Evolutionary conservation across 192 early-diverging fungal genomes (phyloP).

Genomic region (Backusella macrospora): DNA sequence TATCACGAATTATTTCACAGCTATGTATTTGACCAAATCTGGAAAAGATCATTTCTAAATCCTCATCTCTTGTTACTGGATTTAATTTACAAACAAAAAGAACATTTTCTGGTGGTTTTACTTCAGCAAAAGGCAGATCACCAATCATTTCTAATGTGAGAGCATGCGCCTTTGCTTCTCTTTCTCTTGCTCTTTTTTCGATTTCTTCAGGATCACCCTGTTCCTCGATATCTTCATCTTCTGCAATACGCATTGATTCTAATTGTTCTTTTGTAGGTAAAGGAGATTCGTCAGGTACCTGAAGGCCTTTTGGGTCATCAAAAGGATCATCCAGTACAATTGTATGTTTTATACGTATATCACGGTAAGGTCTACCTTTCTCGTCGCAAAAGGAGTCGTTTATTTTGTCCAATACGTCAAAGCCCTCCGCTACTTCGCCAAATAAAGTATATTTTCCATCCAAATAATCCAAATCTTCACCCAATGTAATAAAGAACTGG

Average conservation of each 20-base stretch:
- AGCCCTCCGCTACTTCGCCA: slow-evolving; percentile 87
- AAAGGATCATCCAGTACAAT: slow-evolving; percentile 94
- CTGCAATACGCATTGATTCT: slow-evolving; percentile 72
- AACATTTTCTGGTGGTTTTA: slow-evolving; percentile 96
- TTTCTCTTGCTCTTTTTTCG: slow-evolving; percentile 66
- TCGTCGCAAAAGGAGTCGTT: slow-evolving; percentile 73
- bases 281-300: slow-evolving; percentile 72
- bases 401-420: slow-evolving; percentile 83
- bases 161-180: slow-evolving; percentile 82
- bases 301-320: slow-evolving; percentile 72
- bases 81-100: slow-evolving; percentile 96
- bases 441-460: slow-evolving; percentile 86
- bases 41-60: slow-evolving; percentile 91
- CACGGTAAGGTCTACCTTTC: slow-evolving; percentile 73
- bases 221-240: slow-evolving; percentile 72
- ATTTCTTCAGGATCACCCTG: slow-evolving; percentile 63
- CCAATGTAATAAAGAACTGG: slow-evolving; percentile 88
- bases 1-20: slow-evolving; percentile 91
- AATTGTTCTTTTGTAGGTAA: slow-evolving; percentile 74
- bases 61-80: slow-evolving; percentile 85
- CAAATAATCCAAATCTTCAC: slow-evolving; percentile 73
- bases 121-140: slow-evolving; percentile 94
- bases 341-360: slow-evolving; percentile 91
- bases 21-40: slow-evolving; percentile 87
- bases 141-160: slow-evolving; percentile 98